Evolutionary conservation across 2,329 filamentous ascomycete species (phyloP), one percentile per base, ranked within the genome.

Genomic region (Sporothrix humicola): DNA sequence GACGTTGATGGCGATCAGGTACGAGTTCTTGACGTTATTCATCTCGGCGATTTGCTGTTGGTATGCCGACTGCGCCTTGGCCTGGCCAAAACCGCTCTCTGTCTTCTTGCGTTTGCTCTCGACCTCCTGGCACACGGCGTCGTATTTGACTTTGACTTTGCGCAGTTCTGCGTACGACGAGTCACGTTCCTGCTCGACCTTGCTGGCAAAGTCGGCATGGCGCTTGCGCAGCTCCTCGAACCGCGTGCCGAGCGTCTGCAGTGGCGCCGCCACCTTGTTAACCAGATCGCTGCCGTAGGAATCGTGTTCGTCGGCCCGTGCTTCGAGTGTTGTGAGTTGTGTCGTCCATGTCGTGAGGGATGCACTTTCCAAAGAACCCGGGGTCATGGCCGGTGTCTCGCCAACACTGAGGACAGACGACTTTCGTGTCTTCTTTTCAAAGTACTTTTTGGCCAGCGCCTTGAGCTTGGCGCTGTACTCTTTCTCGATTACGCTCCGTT

Each of bases 1-100:
- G 74, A 98, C 93, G 80, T 97, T 97, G 84, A 99, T 97, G 75
- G 90, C 89, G 79, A 99, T 97, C 75, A 99, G 85, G 80, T 99
- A 99, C n/a, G 93, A 94, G 81, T 99, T 99, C 86, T 99, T 99
- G 81, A 92, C 88, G 81, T 99, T 99, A 83, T 96, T 93, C 96
- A 98, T 98, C 78, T 99, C 96, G 74, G 91, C 84, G 74, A 97
- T 87, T 82, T 98, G 95, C 80, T 97, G 94, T 79, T 97, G 93
- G 82, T 97, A 99, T 52, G 93, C 91, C 80, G 90, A 92, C 80
- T 97, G 93, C 8, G 95, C 94, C 84, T 98, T 99, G 76, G 89
- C 85, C 84, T 97, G 98, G 81, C 98, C 95, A 79, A 96, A 97
- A n/a, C 94, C 90, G 65, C 92, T 92, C 79, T 99, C 96, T 69